Evolutionary conservation across 768 basidiomycete genomes (phyloP), one percentile per base, ranked within the genome.

Genomic region (Cubamyces lactineus): DNA sequence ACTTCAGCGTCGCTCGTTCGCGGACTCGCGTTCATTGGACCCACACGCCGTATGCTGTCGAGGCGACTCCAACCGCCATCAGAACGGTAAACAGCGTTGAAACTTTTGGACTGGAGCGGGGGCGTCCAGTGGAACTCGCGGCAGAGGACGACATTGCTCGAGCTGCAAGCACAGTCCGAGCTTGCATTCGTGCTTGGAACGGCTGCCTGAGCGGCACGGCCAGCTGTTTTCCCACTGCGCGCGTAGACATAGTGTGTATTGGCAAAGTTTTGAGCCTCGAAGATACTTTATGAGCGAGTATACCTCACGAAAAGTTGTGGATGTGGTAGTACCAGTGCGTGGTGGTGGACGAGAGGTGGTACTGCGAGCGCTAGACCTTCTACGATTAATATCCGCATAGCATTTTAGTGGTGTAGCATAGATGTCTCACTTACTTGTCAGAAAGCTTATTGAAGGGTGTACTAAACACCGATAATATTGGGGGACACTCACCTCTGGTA

Each of bases 31-130:
- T 40, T 42, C 46, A 34, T 47, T 5, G 53, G 11, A 72, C 77
- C 59, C 63, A 83, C 80, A 82, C 64, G 58, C 80, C 80, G 62
- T 77, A 75, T 24, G 74, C 75, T n/a, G 79, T 82, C 8, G 76
- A 72, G 11, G 72, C 78, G 5, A 74, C 66, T 19, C 80, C 80
- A 9, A 80, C 57, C 0, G 65, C 69, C 16, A 81, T 70, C 17
- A 81, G 65, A 6, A 67, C 71, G 19, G 68, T 67, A 64, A 82
- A 79, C n/a, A 81, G 65, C 3, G 76, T 76, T 9, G 76, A 78
- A 9, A 81, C 65, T 6, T 64, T 59, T 9, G 67, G 65, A 40
- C 57, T 67, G 3, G 64, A 64, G 5, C 59, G 47, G 12, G 49
- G n/a, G 61, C 61, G 54, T 19, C 49, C 23, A 15, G 57, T 38